These are phyloP conservation scores for Andrographis paniculata DNA, from an alignment of 305 asterid species.

Conservation along the genomic window DNA sequence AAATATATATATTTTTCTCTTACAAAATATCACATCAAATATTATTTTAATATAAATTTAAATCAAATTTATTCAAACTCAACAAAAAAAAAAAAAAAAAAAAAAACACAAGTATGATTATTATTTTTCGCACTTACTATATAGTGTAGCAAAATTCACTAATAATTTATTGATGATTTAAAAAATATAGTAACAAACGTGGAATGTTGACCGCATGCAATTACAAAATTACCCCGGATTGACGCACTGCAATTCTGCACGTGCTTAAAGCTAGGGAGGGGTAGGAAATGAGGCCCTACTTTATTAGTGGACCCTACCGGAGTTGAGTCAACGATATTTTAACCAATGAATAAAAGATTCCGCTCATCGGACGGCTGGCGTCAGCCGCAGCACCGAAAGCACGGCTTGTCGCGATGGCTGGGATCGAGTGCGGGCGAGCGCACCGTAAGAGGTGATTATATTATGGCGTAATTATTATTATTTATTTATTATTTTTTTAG, in stretches of 20 bases:
- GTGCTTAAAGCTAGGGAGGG: slow-evolving; percentile 12
- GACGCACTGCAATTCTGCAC: slow-evolving; percentile 12
- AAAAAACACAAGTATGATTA: too few relatives aligned
- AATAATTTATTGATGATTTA: too few relatives aligned
- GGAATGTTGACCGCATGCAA: too few relatives aligned
- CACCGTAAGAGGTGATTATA: slow-evolving; percentile 1
- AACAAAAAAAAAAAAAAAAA: too few relatives aligned
- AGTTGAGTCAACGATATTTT: slow-evolving; percentile 3
- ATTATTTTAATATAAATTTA: too few relatives aligned
- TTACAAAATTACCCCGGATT: too few relatives aligned
- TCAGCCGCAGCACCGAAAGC: background rate
- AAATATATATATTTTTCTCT: too few relatives aligned
- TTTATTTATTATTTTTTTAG: slow-evolving; percentile 10
- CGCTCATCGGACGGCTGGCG: slow-evolving; percentile 3
- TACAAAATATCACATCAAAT: too few relatives aligned
- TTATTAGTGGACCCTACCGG: slow-evolving; percentile 14
- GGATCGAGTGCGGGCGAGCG: background rate
- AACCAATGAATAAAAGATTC: background rate
- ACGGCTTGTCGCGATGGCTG: background rate
- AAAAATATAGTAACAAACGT: too few relatives aligned
- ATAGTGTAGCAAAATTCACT: too few relatives aligned
- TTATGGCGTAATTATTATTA: background rate
- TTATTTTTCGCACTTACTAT: too few relatives aligned
- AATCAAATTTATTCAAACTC: too few relatives aligned
- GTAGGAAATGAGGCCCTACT: slow-evolving; percentile 6